Evolutionary conservation across 768 basidiomycete genomes (phyloP).

Genomic region (Piloderma croceum): DNA sequence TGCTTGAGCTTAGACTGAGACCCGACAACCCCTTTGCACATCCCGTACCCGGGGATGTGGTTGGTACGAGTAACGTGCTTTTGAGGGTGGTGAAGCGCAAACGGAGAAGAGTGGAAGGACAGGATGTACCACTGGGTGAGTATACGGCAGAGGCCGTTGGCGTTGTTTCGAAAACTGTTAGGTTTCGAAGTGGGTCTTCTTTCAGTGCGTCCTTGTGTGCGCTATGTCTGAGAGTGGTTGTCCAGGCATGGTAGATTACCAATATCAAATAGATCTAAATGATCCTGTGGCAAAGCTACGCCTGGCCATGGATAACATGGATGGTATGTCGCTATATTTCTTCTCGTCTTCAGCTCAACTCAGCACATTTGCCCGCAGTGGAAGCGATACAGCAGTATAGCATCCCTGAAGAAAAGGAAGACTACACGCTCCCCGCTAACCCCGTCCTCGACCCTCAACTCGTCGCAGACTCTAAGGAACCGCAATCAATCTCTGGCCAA

Average conservation of each 20-base stretch:
- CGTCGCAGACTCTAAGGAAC: conserved; percentile 10
- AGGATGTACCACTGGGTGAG: conserved; percentile 47
- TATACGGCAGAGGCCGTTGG: conserved; percentile 74
- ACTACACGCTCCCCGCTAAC: conserved; percentile 40
- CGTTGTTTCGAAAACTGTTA: conserved; percentile 69
- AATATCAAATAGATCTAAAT: conserved; percentile 69
- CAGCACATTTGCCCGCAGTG: conserved; percentile 39
- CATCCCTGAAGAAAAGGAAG: conserved; percentile 64
- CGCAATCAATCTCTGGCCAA: conserved; percentile 9
- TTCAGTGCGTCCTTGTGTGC: background rate
- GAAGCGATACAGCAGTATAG: conserved; percentile 65
- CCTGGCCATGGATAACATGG: conserved; percentile 69
- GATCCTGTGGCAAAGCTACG: conserved; percentile 71
- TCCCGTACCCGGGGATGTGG: conserved; percentile 77
- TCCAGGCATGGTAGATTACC: conserved; percentile 90
- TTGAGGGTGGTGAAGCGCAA: conserved; percentile 77
- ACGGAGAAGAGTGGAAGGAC: conserved; percentile 33
- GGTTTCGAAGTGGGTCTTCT: conserved; percentile 78
- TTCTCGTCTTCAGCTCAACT: conserved; percentile 1
- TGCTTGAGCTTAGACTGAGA: conserved; percentile 73
- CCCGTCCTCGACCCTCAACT: conserved; percentile 46
- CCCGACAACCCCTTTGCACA: conserved; percentile 76
- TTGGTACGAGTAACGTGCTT: conserved; percentile 73
- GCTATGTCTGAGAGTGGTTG: background rate
- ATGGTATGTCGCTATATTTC: conserved; percentile 46